These are phyloP conservation scores for Schrenkiella parvula DNA, from an alignment of 345 rosid genomes.

Conservation along the genomic window DNA sequence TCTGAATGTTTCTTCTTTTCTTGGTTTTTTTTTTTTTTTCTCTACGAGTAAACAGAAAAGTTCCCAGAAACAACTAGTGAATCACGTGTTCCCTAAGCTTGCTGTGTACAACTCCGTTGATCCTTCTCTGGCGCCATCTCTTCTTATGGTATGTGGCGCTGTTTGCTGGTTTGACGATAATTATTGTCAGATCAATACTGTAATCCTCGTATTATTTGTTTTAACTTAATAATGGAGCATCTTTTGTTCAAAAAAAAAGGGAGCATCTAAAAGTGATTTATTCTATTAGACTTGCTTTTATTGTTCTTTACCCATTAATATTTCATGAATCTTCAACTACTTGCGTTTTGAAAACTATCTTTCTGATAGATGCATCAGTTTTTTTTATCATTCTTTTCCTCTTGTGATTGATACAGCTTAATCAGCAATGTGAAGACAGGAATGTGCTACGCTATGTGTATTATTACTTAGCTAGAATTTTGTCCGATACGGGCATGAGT, in stretches of 20 bases:
- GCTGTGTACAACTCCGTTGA: slow-evolving; percentile 99
- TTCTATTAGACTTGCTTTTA: not conserved
- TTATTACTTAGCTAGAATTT: slow-evolving; percentile 94
- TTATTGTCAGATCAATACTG: not conserved
- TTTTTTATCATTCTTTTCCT: slow-evolving; percentile 4
- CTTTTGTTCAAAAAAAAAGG: too few relatives aligned
- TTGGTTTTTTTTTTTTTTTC: not conserved
- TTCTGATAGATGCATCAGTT: not conserved
- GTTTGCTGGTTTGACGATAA: not conserved
- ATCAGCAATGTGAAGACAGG: slow-evolving; percentile 96
- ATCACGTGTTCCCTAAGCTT: slow-evolving; percentile 93
- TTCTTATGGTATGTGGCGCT: slow-evolving; percentile 71
- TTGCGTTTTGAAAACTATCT: slow-evolving; percentile 11
- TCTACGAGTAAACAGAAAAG: slow-evolving; percentile 53
- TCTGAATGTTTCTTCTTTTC: slow-evolving; percentile 10
- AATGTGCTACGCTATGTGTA: slow-evolving; percentile 93
- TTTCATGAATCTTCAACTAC: not conserved
- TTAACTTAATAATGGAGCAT: not conserved
- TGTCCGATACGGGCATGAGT: slow-evolving; percentile 83
- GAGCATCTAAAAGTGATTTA: not conserved
- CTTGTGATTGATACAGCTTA: slow-evolving; percentile 55
- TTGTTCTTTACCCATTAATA: not conserved
- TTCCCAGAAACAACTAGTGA: slow-evolving; percentile 86
- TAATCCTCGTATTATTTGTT: not conserved
- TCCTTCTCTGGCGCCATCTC: slow-evolving; percentile 98